phyloP scores from a whole-genome alignment of 345 rosid species.

The Eucalyptus tenuipes region DNA sequence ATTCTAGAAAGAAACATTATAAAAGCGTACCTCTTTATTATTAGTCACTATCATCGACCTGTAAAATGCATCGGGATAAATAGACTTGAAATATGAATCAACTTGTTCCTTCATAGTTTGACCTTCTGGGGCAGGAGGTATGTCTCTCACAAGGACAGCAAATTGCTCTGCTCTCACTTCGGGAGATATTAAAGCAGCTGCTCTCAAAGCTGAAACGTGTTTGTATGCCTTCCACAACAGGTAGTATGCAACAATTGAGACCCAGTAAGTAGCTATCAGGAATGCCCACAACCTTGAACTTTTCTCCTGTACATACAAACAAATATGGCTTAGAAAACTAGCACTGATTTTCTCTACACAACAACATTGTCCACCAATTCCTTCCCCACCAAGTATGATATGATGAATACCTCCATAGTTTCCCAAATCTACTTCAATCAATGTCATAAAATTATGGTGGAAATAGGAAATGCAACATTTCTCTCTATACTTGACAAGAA shows the following conservation, averaged over 20 bases:
- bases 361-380: not conserved
- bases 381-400: not conserved
- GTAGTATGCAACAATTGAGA: constrained; percentile 67
- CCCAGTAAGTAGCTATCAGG: constrained; percentile 51
- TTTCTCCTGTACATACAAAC: constrained; percentile 11
- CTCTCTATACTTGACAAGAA: accelerated
- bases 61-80: constrained; percentile 70
- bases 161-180: constrained; percentile 65
- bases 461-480: not conserved
- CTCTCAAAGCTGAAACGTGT: constrained; percentile 66
- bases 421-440: not conserved
- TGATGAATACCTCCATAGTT: not conserved
- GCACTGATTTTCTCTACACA: not conserved
- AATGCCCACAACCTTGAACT: constrained; percentile 70
- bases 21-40: constrained; percentile 41
- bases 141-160: constrained; percentile 70
- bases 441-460: not conserved
- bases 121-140: constrained; percentile 40
- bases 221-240: constrained; percentile 73
- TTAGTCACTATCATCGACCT: constrained; percentile 67
- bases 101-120: constrained; percentile 65
- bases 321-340: not conserved
- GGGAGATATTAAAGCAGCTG: constrained; percentile 48
- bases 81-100: constrained; percentile 63
- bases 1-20: not conserved